phyloP scores from a whole-genome alignment of 2,329 filamentous ascomycete genomes.

The Trichophyton mentagrophytes region DNA sequence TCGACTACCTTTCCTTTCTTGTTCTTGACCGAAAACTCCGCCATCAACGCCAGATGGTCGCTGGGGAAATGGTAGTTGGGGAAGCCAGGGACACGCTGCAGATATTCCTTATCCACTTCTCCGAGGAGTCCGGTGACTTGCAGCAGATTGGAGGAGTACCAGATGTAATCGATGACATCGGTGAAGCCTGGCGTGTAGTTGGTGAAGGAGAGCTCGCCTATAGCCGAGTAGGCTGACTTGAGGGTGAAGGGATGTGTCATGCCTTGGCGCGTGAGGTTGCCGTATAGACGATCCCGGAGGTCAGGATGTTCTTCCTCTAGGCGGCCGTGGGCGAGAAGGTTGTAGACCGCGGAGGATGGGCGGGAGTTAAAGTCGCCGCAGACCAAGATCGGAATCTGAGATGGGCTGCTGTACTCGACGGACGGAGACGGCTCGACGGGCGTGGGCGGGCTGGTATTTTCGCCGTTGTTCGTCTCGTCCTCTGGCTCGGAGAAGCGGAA shows the following conservation, averaged over 20 bases:
- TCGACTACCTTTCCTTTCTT: slow-evolving; percentile 65
- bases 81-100: slow-evolving; percentile 78
- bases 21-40: slow-evolving; percentile 78
- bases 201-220: slow-evolving; percentile 81
- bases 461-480: slow-evolving; percentile 23
- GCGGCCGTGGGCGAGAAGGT: slow-evolving; percentile 69
- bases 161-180: slow-evolving; percentile 91
- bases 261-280: slow-evolving; percentile 80
- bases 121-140: slow-evolving; percentile 75
- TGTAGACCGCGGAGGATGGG: slow-evolving; percentile 76
- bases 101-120: slow-evolving; percentile 71
- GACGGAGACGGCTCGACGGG: slow-evolving; percentile 58
- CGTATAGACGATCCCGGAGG: slow-evolving; percentile 69
- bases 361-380: slow-evolving; percentile 96
- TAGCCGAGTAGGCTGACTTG: slow-evolving; percentile 74
- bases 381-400: slow-evolving; percentile 78
- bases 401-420: slow-evolving; percentile 71
- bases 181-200: slow-evolving; percentile 94
- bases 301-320: slow-evolving; percentile 70
- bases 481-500: slow-evolving; percentile 41
- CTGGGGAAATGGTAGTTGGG: slow-evolving; percentile 90
- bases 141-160: slow-evolving; percentile 85
- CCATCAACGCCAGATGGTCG: slow-evolving; percentile 80
- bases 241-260: slow-evolving; percentile 92
- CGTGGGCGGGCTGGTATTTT: slow-evolving; percentile 33